phyloP scores from a whole-genome alignment of 176 grass and related monocot species.

The Alloteropsis semialata region DNA sequence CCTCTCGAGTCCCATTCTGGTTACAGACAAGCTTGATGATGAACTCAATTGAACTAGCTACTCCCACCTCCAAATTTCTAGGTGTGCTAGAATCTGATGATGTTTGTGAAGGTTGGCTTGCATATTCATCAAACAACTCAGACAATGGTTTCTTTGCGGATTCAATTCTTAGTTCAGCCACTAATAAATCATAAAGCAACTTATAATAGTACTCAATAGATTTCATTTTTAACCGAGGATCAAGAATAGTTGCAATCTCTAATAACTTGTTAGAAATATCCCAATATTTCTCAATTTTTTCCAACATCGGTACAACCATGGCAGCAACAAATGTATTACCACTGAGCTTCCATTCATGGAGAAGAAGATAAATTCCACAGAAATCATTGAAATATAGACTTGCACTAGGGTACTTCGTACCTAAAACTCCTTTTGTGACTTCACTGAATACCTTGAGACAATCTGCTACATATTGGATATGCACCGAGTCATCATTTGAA shows the following conservation, averaged over 20 bases:
- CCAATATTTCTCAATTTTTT: conserved; percentile 41
- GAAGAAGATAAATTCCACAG: conserved; percentile 21
- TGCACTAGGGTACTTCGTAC: neutral
- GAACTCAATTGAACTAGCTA: neutral
- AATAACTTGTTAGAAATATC: neutral
- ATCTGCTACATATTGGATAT: conserved; percentile 5
- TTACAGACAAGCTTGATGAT: neutral
- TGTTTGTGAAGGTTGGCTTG: neutral
- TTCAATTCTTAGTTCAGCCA: neutral
- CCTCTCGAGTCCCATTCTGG: neutral
- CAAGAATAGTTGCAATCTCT: conserved; percentile 32
- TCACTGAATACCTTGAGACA: conserved; percentile 32
- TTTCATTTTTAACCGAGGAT: conserved; percentile 39
- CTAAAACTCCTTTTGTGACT: neutral
- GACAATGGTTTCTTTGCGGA: neutral
- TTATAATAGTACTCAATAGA: conserved; percentile 32
- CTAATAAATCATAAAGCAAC: neutral
- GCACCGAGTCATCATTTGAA: conserved; percentile 16
- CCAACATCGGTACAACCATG: conserved; percentile 24
- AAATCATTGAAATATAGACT: conserved; percentile 42
- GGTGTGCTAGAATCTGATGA: neutral
- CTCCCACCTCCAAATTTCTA: neutral
- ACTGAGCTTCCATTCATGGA: neutral
- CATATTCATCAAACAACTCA: neutral
- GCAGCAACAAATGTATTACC: neutral